Percentiles rank a stretch among this genome's conserved stretches.
These are phyloP conservation scores for Malus sylvestris DNA, from an alignment of 306 rosid species.

Conservation along the genomic window DNA sequence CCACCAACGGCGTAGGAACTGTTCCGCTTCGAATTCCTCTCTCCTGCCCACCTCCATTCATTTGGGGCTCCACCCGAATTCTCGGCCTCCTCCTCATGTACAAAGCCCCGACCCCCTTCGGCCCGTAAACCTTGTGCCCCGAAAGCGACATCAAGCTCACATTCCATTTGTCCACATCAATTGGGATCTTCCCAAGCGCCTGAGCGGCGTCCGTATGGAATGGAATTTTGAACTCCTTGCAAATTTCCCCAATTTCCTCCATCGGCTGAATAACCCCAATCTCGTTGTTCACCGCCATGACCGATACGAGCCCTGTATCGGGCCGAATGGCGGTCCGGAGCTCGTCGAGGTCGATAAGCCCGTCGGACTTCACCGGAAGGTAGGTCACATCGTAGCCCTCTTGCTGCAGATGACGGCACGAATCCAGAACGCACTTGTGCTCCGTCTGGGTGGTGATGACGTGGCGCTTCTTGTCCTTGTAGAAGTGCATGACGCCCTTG, in stretches of 20 bases:
- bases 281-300: slow-evolving; percentile 94
- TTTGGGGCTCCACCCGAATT: slow-evolving; percentile 95
- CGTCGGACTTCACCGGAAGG: slow-evolving; percentile 65
- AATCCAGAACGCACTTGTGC: slow-evolving; percentile 95
- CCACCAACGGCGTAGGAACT: slow-evolving; percentile 78
- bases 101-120: slow-evolving; percentile 82
- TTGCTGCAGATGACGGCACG: slow-evolving; percentile 89
- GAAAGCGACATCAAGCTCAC: slow-evolving; percentile 89
- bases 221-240: slow-evolving; percentile 70
- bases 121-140: slow-evolving; percentile 87
- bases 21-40: slow-evolving; percentile 92
- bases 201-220: slow-evolving; percentile 96
- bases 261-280: slow-evolving; percentile 88
- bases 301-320: slow-evolving; percentile 73
- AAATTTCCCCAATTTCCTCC: slow-evolving; percentile 73
- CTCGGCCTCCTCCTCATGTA: slow-evolving; percentile 79
- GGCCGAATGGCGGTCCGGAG: slow-evolving; percentile 63
- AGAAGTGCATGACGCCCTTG: slow-evolving; percentile 79
- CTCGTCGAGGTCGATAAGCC: slow-evolving; percentile 61
- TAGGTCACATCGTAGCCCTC: slow-evolving; percentile 82
- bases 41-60: slow-evolving; percentile 98
- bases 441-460: slow-evolving; percentile 86
- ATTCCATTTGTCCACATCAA: slow-evolving; percentile 85
- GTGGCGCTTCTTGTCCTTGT: slow-evolving; percentile 74
- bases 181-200: slow-evolving; percentile 81